Conservation (phyloP, 768 basidiomycete species). For the Antrodiella citrinella region DNA sequence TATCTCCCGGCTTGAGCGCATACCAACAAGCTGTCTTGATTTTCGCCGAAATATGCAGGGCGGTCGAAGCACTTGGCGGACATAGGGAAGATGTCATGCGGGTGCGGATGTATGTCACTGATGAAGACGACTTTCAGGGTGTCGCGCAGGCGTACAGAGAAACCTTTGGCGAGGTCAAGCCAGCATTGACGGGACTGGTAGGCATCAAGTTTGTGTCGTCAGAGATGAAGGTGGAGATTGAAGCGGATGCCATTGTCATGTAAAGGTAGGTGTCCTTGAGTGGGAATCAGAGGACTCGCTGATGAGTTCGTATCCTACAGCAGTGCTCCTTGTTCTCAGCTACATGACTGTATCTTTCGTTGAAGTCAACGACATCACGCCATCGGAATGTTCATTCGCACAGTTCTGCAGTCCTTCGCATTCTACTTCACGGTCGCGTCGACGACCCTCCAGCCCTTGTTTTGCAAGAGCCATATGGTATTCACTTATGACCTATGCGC, state of each 20-base stretch:
- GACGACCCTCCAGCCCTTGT: too few relatives aligned
- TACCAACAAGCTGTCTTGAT: constrained; percentile 36
- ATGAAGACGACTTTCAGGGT: constrained; percentile 30
- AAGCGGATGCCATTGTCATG: constrained; percentile 39
- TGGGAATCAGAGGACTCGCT: too few relatives aligned
- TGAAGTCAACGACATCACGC: too few relatives aligned
- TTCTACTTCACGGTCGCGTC: too few relatives aligned
- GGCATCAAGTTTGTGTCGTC: constrained; percentile 36
- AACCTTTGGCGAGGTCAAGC: constrained; percentile 31
- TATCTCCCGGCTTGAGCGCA: constrained; percentile 33
- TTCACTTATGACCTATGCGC: too few relatives aligned
- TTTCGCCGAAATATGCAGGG: constrained; percentile 36
- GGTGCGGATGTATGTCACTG: constrained; percentile 41
- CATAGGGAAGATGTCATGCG: constrained; percentile 36
- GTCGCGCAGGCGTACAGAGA: constrained; percentile 33
- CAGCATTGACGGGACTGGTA: constrained; percentile 47
- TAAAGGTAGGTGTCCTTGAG: constrained; percentile 1
- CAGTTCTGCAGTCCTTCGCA: too few relatives aligned
- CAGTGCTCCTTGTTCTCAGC: too few relatives aligned
- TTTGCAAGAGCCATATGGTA: too few relatives aligned
- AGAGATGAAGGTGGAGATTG: constrained; percentile 49
- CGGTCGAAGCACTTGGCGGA: constrained; percentile 37
- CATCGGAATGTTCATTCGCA: too few relatives aligned
- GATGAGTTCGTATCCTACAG: too few relatives aligned
- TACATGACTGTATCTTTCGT: too few relatives aligned